Conservation (phyloP, 2,329 filamentous ascomycete genomes). For the Aspergillus alliaceus region DNA sequence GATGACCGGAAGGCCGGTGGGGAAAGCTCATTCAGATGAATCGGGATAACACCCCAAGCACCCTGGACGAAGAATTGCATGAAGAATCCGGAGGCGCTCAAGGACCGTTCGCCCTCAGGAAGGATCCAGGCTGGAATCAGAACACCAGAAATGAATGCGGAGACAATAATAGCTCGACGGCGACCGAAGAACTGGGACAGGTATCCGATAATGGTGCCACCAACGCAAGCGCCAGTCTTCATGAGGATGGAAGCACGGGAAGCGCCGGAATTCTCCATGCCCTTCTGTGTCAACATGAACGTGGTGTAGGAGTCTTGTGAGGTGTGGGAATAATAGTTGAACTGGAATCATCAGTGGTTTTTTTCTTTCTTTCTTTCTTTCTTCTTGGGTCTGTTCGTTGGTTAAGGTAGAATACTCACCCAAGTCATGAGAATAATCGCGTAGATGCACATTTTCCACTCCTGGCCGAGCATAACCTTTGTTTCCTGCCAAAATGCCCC, state of each 20-base stretch:
- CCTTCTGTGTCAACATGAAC: constrained; percentile 73
- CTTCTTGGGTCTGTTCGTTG: not conserved
- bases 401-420: constrained; percentile 15
- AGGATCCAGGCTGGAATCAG: constrained; percentile 75
- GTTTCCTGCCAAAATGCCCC: constrained; percentile 68
- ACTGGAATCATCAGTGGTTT: constrained; percentile 31
- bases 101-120: constrained; percentile 29
- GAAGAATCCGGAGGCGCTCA: constrained; percentile 37
- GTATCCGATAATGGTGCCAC: constrained; percentile 57
- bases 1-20: constrained; percentile 71
- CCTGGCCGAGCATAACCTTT: constrained; percentile 63
- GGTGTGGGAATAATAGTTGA: constrained; percentile 75
- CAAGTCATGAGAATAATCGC: constrained; percentile 77
- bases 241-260: constrained; percentile 77
- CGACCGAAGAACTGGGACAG: constrained; percentile 73
- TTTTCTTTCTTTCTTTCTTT: no score
- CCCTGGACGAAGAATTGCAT: constrained; percentile 69
- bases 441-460: constrained; percentile 78
- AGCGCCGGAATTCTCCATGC: constrained; percentile 62
- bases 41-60: constrained; percentile 68
- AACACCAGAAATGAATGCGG: constrained; percentile 65
- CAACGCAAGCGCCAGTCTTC: constrained; percentile 75
- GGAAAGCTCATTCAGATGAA: constrained; percentile 75
- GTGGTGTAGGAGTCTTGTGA: constrained; percentile 81
- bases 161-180: constrained; percentile 54